A percentile compares a stretch with the other conserved stretches of the same genome.
phyloP scores from a whole-genome alignment of 1,139 yeast species.

The Nakaseomyces uthaithaninus region DNA sequence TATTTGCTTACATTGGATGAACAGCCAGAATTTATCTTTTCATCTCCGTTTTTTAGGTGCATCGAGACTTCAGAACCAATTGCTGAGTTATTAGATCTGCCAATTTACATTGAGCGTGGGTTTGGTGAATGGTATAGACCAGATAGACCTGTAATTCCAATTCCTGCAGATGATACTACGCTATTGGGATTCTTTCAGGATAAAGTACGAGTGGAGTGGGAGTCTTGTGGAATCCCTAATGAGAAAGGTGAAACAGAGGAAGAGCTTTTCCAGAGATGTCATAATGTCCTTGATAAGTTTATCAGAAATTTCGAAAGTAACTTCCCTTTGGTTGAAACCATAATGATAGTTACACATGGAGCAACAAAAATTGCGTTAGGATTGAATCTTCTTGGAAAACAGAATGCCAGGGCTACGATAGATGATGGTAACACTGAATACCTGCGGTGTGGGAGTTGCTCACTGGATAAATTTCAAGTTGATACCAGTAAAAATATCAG shows the following conservation, averaged over 20 bases:
- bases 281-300: slow-evolving; percentile 42
- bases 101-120: slow-evolving; percentile 60
- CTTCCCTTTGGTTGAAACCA: slow-evolving; percentile 45
- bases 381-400: slow-evolving; percentile 48
- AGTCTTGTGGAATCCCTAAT: slow-evolving; percentile 46
- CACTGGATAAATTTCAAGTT: slow-evolving; percentile 47
- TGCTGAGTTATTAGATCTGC: slow-evolving; percentile 46
- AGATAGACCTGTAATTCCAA: slow-evolving; percentile 44
- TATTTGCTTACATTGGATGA: slow-evolving; percentile 38
- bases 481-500: slow-evolving; percentile 35
- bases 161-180: slow-evolving; percentile 47
- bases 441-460: slow-evolving; percentile 46
- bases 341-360: slow-evolving; percentile 68
- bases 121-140: slow-evolving; percentile 63
- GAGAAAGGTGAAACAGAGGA: slow-evolving; percentile 56
- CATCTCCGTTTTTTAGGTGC: slow-evolving; percentile 86
- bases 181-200: slow-evolving; percentile 45
- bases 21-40: slow-evolving; percentile 51
- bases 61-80: slow-evolving; percentile 70
- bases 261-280: slow-evolving; percentile 50
- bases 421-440: slow-evolving; percentile 40
- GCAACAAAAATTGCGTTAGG: slow-evolving; percentile 77
- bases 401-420: slow-evolving; percentile 38
- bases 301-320: slow-evolving; percentile 44
- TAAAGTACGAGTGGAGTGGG: slow-evolving; percentile 39